These are phyloP conservation scores for Chalciporus pseudorubinellus DNA, from an alignment of 768 basidiomycete species.

Conservation along the genomic window DNA sequence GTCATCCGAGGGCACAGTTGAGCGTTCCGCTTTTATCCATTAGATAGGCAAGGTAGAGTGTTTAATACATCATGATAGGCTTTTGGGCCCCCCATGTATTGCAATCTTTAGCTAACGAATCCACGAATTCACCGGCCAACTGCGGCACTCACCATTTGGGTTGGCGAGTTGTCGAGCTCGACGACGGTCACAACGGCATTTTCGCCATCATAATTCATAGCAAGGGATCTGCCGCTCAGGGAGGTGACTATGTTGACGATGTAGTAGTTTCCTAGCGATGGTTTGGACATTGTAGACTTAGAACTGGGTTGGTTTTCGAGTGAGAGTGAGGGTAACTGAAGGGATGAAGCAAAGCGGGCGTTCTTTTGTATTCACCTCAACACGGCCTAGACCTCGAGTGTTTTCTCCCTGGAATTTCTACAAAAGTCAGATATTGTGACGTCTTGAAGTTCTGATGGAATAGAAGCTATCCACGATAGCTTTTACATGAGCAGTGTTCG, in stretches of 20 bases:
- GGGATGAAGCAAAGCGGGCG: neutral
- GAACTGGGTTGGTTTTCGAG: neutral
- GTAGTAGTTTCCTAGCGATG: neutral
- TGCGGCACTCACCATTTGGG: neutral
- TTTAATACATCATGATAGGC: no score
- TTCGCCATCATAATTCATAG: neutral
- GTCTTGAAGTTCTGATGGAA: neutral
- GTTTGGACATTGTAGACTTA: conserved; percentile 1
- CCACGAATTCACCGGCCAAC: no score
- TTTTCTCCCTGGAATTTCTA: neutral
- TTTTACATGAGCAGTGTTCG: neutral
- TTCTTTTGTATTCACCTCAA: neutral
- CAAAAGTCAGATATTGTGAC: neutral
- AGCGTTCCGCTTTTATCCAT: no score
- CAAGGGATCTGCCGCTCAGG: neutral
- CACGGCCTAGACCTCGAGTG: neutral
- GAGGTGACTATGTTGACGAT: neutral
- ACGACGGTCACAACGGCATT: neutral
- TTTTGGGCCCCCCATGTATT: no score
- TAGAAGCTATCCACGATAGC: neutral
- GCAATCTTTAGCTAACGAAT: no score
- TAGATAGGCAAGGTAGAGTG: no score
- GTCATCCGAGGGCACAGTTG: no score
- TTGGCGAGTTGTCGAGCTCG: neutral
- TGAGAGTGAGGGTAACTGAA: neutral